These are phyloP conservation scores for Tephrocybe sp. DNA, from an alignment of 768 basidiomycete species.

Conservation along the genomic window DNA sequence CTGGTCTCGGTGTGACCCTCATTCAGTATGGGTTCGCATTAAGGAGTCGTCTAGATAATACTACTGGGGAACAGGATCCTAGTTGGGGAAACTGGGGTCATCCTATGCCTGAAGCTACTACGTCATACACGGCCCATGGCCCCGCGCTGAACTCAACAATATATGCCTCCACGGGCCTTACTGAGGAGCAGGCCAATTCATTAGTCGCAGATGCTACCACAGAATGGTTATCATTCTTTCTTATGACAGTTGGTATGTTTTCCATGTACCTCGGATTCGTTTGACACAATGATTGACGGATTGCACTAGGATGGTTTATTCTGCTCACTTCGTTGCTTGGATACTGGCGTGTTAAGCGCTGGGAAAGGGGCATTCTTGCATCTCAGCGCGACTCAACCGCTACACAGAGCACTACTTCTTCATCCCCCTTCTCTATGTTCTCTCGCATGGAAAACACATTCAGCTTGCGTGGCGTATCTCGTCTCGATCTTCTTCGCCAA, in stretches of 20 bases:
- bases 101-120: constrained; percentile 44
- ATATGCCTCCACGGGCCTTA: constrained; percentile 13
- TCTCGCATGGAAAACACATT: constrained; percentile 41
- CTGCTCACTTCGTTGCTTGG: constrained; percentile 88
- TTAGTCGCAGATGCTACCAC: constrained; percentile 69
- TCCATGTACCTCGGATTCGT: background rate
- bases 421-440: constrained; percentile 23
- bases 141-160: constrained; percentile 8
- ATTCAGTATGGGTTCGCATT: constrained; percentile 93
- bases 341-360: constrained; percentile 88
- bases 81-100: constrained; percentile 33
- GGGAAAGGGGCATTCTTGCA: constrained; percentile 76
- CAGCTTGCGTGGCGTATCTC: constrained; percentile 37
- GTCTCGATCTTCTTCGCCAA: constrained; percentile 41
- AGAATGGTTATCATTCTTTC: constrained; percentile 93
- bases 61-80: constrained; percentile 29
- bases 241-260: constrained; percentile 80
- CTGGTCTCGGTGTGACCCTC: constrained; percentile 93
- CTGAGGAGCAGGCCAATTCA: constrained; percentile 38
- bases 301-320: constrained; percentile 70
- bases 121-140: constrained; percentile 40
- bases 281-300: background rate
- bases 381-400: constrained; percentile 41
- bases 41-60: constrained; percentile 51
- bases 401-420: constrained; percentile 19